These are phyloP conservation scores for Colletotrichum sp. DNA, from an alignment of 2,329 filamentous ascomycete species.

Conservation along the genomic window DNA sequence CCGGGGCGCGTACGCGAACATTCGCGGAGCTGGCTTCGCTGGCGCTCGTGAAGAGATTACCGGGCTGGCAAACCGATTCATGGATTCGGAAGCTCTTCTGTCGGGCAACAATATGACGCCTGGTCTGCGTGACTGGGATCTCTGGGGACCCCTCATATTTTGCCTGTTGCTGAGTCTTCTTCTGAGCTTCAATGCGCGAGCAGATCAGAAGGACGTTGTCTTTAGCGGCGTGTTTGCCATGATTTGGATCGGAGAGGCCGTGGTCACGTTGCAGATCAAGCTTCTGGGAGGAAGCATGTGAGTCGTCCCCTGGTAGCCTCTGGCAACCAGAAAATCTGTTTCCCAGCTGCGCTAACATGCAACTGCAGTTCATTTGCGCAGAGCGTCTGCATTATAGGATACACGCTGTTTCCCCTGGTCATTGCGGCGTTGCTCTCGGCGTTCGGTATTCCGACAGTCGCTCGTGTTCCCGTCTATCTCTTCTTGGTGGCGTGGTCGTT, in stretches of 20 bases:
- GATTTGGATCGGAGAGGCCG: slow-evolving; percentile 95
- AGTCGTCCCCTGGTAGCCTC: slow-evolving; percentile 41
- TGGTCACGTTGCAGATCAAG: slow-evolving; percentile 98
- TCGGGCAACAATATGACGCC: slow-evolving; percentile 79
- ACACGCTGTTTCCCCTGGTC: slow-evolving; percentile 96
- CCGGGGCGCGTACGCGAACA: slow-evolving; percentile 66
- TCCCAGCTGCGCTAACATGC: slow-evolving; percentile 7
- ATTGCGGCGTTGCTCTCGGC: slow-evolving; percentile 91
- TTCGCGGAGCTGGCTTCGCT: slow-evolving; percentile 62
- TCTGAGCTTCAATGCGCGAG: slow-evolving; percentile 80
- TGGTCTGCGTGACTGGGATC: slow-evolving; percentile 93
- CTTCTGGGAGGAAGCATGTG: slow-evolving; percentile 96
- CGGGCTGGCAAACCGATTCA: slow-evolving; percentile 64
- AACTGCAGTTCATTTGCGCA: slow-evolving; percentile 87
- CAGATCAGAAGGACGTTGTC: slow-evolving; percentile 83
- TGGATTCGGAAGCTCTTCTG: slow-evolving; percentile 67
- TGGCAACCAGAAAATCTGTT: neutral
- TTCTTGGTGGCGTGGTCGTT: slow-evolving; percentile 91
- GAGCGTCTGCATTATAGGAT: slow-evolving; percentile 96
- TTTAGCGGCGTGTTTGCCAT: slow-evolving; percentile 97
- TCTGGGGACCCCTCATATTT: slow-evolving; percentile 97
- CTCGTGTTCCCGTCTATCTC: slow-evolving; percentile 88
- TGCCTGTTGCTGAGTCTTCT: slow-evolving; percentile 88
- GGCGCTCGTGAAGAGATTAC: slow-evolving; percentile 68
- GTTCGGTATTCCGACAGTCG: slow-evolving; percentile 77